These are phyloP conservation scores for Azolla pinnata DNA, from an alignment of 75 land plant genomes.

Conservation along the genomic window DNA sequence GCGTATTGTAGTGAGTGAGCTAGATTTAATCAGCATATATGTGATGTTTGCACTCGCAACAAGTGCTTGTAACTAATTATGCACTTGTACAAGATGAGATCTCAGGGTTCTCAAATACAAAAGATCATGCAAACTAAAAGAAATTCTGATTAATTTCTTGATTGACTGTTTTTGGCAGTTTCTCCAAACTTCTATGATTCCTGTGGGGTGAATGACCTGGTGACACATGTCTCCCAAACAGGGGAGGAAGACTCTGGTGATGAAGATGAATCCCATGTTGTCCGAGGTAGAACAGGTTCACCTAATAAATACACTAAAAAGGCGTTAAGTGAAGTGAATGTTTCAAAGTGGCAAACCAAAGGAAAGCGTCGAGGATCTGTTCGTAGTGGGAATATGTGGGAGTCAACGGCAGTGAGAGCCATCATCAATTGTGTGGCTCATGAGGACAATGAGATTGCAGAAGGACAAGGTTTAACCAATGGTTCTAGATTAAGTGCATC, in stretches of 20 bases:
- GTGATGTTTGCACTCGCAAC: too few species aligned
- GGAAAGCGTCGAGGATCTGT: conserved; percentile 53
- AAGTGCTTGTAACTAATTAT: too few species aligned
- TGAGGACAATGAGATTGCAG: conserved; percentile 11
- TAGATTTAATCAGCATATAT: too few species aligned
- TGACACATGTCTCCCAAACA: not conserved
- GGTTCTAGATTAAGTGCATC: not conserved
- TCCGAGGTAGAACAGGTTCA: not conserved
- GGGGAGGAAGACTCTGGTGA: not conserved
- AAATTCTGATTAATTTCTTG: too few species aligned
- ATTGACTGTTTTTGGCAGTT: too few species aligned
- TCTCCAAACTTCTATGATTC: too few species aligned
- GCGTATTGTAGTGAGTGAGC: too few species aligned
- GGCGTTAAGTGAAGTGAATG: conserved; percentile 24
- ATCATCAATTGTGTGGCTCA: conserved; percentile 7
- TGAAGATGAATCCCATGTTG: not conserved
- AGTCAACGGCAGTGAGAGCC: conserved; percentile 12
- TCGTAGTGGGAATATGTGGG: conserved; percentile 29
- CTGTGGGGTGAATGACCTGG: too few species aligned
- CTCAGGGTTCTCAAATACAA: too few species aligned
- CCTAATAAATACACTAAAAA: too few species aligned
- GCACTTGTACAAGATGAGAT: too few species aligned
- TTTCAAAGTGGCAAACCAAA: conserved; percentile 63
- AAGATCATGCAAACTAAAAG: too few species aligned
- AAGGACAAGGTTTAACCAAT: not conserved